Base-by-base conservation (phyloP, 352 stramenopile species). In the Pythium phragmiticola region DNA sequence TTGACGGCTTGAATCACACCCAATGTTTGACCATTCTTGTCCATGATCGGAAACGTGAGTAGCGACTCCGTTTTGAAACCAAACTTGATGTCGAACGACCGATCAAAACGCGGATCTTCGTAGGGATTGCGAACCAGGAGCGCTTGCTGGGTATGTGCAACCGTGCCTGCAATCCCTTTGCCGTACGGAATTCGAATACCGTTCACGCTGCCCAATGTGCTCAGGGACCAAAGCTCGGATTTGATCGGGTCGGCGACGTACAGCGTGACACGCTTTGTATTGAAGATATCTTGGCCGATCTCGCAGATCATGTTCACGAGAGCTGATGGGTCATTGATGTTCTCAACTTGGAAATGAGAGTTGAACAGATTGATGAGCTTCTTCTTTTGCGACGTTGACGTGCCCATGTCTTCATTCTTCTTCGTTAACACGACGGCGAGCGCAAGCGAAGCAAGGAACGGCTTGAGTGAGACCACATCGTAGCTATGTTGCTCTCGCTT, bases 11-110 rank as follows among this genome's bases (percentile, higher is more conserved):
- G 77, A 19, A 88, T 70, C 28, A 92, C 84, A 21, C 80, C 84
- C 6, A 92, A 64, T 3, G 78, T 88, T 68, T 88, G 80, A 8
- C 78, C 80, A 19, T 84, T 82, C 39, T 78, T 81, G 46, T 90
- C 73, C 14, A 89, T 57, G 12, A 96, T 76, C 1, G 87, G 84
- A 12, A 94, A 81, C 12, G 79, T 89, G 19, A 95, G 63, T 14
- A 92, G 60, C 33, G 77, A 90, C 43, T 91, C 78, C 0, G 88
- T 95, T 55, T 88, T 87, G 75, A 92, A 96, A 36, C 85, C 84
- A 48, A 89, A 88, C 67, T 88, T 88, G 37, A 79, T 57, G 70
- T 96, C 87, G 28, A 94, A 86, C 45, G 84, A 91, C 6, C 67
- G 71, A 65, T 94, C 87, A 63, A 96, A 96, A 17, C 82, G 82